Base-by-base conservation (phyloP, 495 filamentous ascomycete species). In the Xylaria cubensis region DNA sequence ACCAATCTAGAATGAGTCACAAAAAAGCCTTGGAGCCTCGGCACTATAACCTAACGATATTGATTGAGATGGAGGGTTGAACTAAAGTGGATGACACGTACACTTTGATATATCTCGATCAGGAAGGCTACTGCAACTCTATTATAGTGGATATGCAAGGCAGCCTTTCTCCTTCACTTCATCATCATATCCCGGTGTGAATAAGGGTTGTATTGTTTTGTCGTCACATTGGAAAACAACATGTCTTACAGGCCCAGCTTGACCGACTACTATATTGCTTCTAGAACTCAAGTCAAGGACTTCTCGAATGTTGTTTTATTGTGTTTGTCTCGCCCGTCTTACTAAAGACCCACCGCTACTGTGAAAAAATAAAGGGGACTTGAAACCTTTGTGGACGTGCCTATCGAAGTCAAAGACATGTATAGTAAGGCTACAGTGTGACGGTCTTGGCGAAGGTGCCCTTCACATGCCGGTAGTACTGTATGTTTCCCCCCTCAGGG, bases 1-100 rank as follows among this genome's bases (percentile, higher is more conserved):
- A 19, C 17, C 65, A 67, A 56, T 56, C 65, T 56, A n/a, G 29
- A 39, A 39, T 71, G 69, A 71, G 69, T 71, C 69, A 71, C 69
- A 26, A n/a, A 41, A 29, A 4, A 39, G 26, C 36, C 59, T 50
- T 51, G 41, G 46, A 34, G 59, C 24, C 61, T 71, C 34, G 29
- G 42, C 46, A 46, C 19, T 41, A 63, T 26, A 39, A 19, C 59
- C 17, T 21, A 42, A 29, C 21, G 17, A n/a, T 56, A 29, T 13
- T 29, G 17, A 41, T 70, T 24, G 48, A 71, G 61, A 56, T 71
- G 26, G 36, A 29, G 19, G 46, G 42, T 41, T 19, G n/a, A 34
- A 29, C 21, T 17, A 21, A 46, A 42, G 3, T 39, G 19, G 42
- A 42, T 42, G 26, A 61, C n/a, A 13, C 48, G 29, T 51, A 53